Evolutionary conservation across 345 rosid species (phyloP), one percentile per base, ranked within the genome.

Genomic region (Citrus inodora): DNA sequence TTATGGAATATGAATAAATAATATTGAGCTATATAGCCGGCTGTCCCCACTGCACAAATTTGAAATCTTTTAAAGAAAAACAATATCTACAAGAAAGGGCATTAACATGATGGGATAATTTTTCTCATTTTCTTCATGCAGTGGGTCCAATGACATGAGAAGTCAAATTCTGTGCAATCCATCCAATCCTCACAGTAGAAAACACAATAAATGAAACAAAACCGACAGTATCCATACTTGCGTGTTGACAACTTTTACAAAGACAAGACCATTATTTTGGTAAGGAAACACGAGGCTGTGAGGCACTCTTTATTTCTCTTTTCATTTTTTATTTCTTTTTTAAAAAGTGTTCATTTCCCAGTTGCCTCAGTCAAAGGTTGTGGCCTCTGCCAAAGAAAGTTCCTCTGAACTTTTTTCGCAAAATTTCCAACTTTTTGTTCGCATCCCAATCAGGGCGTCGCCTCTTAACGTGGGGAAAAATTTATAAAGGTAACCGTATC

Each of bases 171-270:
- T 32, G 75, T 27, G 35, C 74, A 67, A 73, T 51, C 76, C 67
- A 40, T 51, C 76, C 67, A 61, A 74, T 35, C 42, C 68, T 14
- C 0, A 13, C n/a, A 40, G 3, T 38, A 19, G 16, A 70, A 19
- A 24, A 9, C 25, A 30, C 24, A 42, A 9, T 8, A 27, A 37
- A 35, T 40, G 19, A 75, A 27, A 59, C 65, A 69, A 76, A 66
- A 71, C 82, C 83, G 85, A 85, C 84, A 76, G 61, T 14, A 27
- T 48, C 80, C 79, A 81, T 72, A 69, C 80, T 80, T 76, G 81
- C 82, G 71, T 78, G 83, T 78, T 80, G 84, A 85, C 84, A 71
- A 72, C 38, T 21, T 46, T 46, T 70, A 13, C 55, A 70, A 73
- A 64, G 76, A 70, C 80, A 80, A 59, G 35, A 16, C 61, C 17